These are phyloP conservation scores for Dissophora ornata DNA, from an alignment of 192 early-diverging fungal genomes.

Conservation along the genomic window DNA sequence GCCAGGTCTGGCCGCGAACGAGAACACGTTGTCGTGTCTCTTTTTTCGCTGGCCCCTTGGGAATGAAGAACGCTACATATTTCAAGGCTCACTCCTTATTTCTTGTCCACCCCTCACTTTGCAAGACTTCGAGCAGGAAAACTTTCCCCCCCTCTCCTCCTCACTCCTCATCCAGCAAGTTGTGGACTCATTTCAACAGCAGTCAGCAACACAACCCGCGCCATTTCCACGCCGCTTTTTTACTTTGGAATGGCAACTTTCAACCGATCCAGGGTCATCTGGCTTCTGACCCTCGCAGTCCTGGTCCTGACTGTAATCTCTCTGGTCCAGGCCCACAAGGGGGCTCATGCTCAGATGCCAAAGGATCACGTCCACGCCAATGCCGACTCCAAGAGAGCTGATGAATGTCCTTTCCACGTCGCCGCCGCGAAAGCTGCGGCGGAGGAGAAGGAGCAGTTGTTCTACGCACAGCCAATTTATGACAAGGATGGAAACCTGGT, in stretches of 20 bases:
- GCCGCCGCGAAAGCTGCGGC: not conserved
- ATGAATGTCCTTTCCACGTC: slow-evolving; percentile 41
- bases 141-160: too few species aligned
- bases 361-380: slow-evolving; percentile 42
- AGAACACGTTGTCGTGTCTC: not conserved
- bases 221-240: too few species aligned
- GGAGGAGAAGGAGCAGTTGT: slow-evolving; percentile 22
- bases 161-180: too few species aligned
- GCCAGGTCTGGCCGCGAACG: not conserved
- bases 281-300: slow-evolving; percentile 17
- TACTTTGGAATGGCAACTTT: slow-evolving; percentile 27
- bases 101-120: not conserved
- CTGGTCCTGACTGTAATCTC: slow-evolving; percentile 13
- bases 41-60: slow-evolving; percentile 1
- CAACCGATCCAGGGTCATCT: slow-evolving; percentile 29
- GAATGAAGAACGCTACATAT: too few species aligned
- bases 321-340: slow-evolving; percentile 32
- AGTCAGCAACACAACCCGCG: too few species aligned
- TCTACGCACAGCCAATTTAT: slow-evolving; percentile 33
- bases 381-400: slow-evolving; percentile 31
- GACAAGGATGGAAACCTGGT: slow-evolving; percentile 35
- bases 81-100: not conserved
- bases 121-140: too few species aligned
- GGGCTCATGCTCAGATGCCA: slow-evolving; percentile 25
- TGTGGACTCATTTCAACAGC: too few species aligned